Conservation (phyloP, 2,329 filamentous ascomycete species). For the Cladobotryum protrusum region DNA sequence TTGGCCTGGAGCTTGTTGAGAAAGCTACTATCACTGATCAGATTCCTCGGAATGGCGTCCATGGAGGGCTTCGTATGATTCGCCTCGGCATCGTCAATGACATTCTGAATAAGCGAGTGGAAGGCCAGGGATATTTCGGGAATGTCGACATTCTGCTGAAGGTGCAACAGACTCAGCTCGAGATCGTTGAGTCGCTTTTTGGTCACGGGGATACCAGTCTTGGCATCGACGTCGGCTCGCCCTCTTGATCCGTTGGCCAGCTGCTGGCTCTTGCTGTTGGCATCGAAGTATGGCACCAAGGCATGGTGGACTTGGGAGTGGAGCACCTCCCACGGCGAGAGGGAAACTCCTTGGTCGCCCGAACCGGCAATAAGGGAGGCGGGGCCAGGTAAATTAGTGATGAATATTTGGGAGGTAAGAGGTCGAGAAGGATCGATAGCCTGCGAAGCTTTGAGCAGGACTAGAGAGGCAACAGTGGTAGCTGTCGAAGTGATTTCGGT, state of each 20-base stretch:
- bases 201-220: constrained; percentile 92
- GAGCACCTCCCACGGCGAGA: constrained; percentile 85
- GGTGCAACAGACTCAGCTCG: constrained; percentile 79
- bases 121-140: constrained; percentile 83
- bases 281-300: constrained; percentile 94
- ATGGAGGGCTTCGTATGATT: constrained; percentile 64
- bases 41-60: constrained; percentile 66
- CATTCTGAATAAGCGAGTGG: constrained; percentile 80
- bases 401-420: constrained; percentile 81
- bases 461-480: constrained; percentile 78
- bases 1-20: constrained; percentile 89
- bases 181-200: constrained; percentile 96
- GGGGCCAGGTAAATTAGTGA: constrained; percentile 84
- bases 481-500: constrained; percentile 74
- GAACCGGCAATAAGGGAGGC: constrained; percentile 61
- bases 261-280: constrained; percentile 80
- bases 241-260: constrained; percentile 58
- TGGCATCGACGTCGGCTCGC: constrained; percentile 78
- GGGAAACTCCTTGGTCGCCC: constrained; percentile 63
- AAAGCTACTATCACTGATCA: constrained; percentile 85
- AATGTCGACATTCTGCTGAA: constrained; percentile 98
- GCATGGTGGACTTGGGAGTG: constrained; percentile 89
- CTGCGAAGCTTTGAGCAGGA: constrained; percentile 81
- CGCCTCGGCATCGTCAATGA: constrained; percentile 69
- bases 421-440: constrained; percentile 80